Conservation (phyloP, 2,329 filamentous ascomycete genomes). For the Albophoma yamanashiensis region DNA sequence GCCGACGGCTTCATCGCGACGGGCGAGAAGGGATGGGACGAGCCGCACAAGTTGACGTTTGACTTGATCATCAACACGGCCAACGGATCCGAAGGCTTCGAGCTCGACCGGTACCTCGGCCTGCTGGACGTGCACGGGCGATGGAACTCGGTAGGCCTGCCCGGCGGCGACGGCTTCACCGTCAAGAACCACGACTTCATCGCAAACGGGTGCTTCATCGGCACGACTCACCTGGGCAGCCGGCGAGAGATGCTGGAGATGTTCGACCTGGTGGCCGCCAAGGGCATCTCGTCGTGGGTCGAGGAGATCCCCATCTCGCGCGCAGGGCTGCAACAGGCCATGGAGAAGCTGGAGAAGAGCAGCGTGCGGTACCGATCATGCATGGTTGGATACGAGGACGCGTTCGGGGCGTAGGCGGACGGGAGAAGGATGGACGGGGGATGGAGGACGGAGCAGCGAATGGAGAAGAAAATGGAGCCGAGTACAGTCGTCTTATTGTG, state of each 20-base stretch:
- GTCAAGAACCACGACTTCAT: constrained; percentile 68
- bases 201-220: constrained; percentile 63
- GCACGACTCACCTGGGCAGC: constrained; percentile 60
- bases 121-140: constrained; percentile 72
- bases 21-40: constrained; percentile 45
- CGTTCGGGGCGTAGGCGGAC: constrained; percentile 40
- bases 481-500: not conserved
- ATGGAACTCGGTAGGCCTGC: constrained; percentile 72
- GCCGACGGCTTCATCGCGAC: constrained; percentile 51
- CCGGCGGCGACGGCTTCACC: constrained; percentile 61
- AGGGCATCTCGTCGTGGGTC: constrained; percentile 60
- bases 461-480: not conserved
- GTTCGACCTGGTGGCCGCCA: constrained; percentile 60
- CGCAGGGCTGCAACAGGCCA: constrained; percentile 57
- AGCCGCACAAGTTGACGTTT: constrained; percentile 50
- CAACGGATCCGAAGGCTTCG: constrained; percentile 56
- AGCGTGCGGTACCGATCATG: constrained; percentile 69
- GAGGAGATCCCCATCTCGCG: constrained; percentile 65
- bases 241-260: constrained; percentile 61
- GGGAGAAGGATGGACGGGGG: not conserved
- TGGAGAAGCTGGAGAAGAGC: constrained; percentile 58
- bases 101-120: constrained; percentile 61
- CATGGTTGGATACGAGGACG: constrained; percentile 59
- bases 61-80: constrained; percentile 71
- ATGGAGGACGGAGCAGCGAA: not conserved